Conservation (phyloP, 257 asterid genomes). For the Fraxinus excelsior region DNA sequence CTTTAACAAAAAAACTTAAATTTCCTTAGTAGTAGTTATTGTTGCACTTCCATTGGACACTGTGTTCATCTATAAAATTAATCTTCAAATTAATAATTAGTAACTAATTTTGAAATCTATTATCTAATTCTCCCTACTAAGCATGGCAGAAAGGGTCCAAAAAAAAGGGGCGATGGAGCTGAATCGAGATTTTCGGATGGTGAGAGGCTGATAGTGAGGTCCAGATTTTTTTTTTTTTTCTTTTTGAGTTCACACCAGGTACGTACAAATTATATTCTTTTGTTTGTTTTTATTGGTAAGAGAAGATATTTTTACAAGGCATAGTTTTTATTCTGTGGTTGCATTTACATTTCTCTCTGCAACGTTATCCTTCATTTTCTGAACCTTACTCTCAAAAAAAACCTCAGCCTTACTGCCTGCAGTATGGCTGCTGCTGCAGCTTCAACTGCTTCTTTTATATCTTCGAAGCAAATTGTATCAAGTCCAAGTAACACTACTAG, state of each 20-base stretch:
- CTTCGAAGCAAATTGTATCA: slow-evolving; percentile 54
- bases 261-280: slow-evolving; percentile 19
- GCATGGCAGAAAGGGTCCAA: too few species aligned
- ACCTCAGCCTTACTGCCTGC: slow-evolving; percentile 9
- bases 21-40: too few species aligned
- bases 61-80: too few species aligned
- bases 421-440: slow-evolving; percentile 44
- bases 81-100: too few species aligned
- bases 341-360: slow-evolving; percentile 29
- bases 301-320: slow-evolving; percentile 16
- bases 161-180: too few species aligned
- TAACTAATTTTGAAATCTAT: too few species aligned
- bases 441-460: slow-evolving; percentile 51
- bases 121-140: too few species aligned
- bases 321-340: slow-evolving; percentile 30
- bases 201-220: slow-evolving; percentile 11
- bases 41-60: too few species aligned
- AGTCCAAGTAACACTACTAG: slow-evolving; percentile 27
- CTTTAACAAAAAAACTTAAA: too few species aligned
- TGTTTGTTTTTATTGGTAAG: slow-evolving; percentile 31
- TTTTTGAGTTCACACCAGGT: background rate
- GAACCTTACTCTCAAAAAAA: background rate
- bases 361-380: slow-evolving; percentile 32
- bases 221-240: slow-evolving; percentile 29
- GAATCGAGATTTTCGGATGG: too few species aligned